phyloP scores from a whole-genome alignment of 2,329 filamentous ascomycete genomes.

The Davidsoniella virescens region DNA sequence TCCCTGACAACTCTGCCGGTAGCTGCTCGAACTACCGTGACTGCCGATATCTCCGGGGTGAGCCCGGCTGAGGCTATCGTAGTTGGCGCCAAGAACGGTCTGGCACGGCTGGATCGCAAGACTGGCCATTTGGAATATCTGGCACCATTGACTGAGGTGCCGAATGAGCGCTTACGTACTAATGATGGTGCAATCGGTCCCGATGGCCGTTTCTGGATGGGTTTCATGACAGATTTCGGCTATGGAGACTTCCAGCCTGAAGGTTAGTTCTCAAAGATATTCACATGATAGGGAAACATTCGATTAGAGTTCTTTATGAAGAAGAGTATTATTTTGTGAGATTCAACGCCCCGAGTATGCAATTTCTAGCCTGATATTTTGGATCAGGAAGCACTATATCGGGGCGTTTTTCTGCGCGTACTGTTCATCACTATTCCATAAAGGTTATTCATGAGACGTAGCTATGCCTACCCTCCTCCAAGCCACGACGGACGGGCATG shows the following conservation, averaged over 20 bases:
- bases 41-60: constrained; percentile 58
- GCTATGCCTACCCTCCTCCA: neutral
- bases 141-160: constrained; percentile 26
- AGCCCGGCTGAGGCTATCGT: constrained; percentile 49
- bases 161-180: constrained; percentile 41
- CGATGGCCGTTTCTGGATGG: constrained; percentile 69
- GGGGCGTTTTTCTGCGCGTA: too few relatives aligned
- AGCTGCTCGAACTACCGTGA: constrained; percentile 44
- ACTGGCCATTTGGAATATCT: constrained; percentile 39
- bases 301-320: neutral
- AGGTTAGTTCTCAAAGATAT: constrained; percentile 25
- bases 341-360: too few relatives aligned
- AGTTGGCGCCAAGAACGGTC: constrained; percentile 65
- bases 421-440: too few relatives aligned
- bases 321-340: too few relatives aligned
- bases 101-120: constrained; percentile 57
- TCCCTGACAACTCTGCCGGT: constrained; percentile 47
- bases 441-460: too few relatives aligned
- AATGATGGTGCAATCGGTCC: constrained; percentile 77
- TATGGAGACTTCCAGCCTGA: constrained; percentile 42
- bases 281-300: neutral
- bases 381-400: too few relatives aligned
- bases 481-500: neutral
- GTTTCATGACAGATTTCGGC: constrained; percentile 65
- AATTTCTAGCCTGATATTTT: too few relatives aligned